A percentile compares a stretch with the other conserved stretches of the same genome.
phyloP scores from a whole-genome alignment of 2,329 filamentous ascomycete genomes.

The Teratosphaeria pseudoeucalypti region DNA sequence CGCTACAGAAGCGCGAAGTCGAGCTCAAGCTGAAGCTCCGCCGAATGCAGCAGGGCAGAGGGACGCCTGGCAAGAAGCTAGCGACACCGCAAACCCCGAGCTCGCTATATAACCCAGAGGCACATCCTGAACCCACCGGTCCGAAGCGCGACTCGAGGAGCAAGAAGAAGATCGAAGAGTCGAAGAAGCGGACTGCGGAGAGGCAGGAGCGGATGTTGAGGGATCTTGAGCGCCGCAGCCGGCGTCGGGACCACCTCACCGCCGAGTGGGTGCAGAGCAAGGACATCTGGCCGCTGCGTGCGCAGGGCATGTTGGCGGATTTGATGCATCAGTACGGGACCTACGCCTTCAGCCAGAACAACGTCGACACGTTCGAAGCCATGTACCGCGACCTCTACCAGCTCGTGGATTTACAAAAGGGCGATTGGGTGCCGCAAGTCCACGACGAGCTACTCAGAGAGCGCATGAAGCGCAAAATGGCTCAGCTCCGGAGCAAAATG shows the following conservation, averaged over 20 bases:
- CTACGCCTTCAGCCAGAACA: slow-evolving; percentile 24
- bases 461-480: slow-evolving; percentile 29
- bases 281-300: slow-evolving; percentile 28
- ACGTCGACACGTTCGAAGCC: slow-evolving; percentile 22
- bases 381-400: slow-evolving; percentile 27
- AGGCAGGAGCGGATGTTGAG: slow-evolving; percentile 27
- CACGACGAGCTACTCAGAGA: slow-evolving; percentile 28
- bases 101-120: slow-evolving; percentile 16
- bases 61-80: slow-evolving; percentile 9
- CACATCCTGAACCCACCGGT: slow-evolving; percentile 10
- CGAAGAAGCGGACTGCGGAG: slow-evolving; percentile 25
- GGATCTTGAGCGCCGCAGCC: slow-evolving; percentile 26
- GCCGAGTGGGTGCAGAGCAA: slow-evolving; percentile 29
- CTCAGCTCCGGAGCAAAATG: slow-evolving; percentile 28
- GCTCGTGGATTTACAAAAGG: slow-evolving; percentile 25
- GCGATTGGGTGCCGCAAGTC: slow-evolving; percentile 24
- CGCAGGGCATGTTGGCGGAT: slow-evolving; percentile 24
- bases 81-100: slow-evolving; percentile 6
- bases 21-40: slow-evolving; percentile 28
- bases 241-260: slow-evolving; percentile 26
- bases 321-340: slow-evolving; percentile 27
- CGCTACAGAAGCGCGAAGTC: slow-evolving; percentile 26
- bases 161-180: slow-evolving; percentile 30
- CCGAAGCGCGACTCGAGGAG: slow-evolving; percentile 26
- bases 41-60: slow-evolving; percentile 20